Conservation (phyloP, 2,329 filamentous ascomycete species). For the Coniochaeta ligniaria region DNA sequence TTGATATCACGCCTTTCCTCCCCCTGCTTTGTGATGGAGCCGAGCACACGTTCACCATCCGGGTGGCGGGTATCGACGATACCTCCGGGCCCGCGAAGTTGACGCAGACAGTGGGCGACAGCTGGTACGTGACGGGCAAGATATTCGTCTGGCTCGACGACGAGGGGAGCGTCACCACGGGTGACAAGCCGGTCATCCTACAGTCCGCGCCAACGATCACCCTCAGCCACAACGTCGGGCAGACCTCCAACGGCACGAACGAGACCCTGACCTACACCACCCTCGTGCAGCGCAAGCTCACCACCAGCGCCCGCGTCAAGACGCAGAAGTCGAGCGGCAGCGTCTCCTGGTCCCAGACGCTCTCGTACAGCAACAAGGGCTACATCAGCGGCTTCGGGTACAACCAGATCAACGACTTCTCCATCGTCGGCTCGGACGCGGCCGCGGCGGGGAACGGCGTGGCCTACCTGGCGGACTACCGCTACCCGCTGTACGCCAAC, state of each 20-base stretch:
- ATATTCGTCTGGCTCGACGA: slow-evolving; percentile 69
- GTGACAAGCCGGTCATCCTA: slow-evolving; percentile 24
- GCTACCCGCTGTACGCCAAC: slow-evolving; percentile 55
- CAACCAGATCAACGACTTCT: slow-evolving; percentile 33
- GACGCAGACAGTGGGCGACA: slow-evolving; percentile 49
- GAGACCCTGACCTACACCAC: slow-evolving; percentile 53
- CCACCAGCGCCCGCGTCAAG: slow-evolving; percentile 42
- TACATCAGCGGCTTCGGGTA: slow-evolving; percentile 28
- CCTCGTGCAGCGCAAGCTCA: slow-evolving; percentile 45
- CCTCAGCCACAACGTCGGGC: slow-evolving; percentile 40
- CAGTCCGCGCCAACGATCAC: slow-evolving; percentile 34
- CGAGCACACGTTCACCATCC: slow-evolving; percentile 60
- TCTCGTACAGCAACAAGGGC: slow-evolving; percentile 47
- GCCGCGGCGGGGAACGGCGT: slow-evolving; percentile 1
- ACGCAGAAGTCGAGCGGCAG: slow-evolving; percentile 30
- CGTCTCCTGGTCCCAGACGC: slow-evolving; percentile 50
- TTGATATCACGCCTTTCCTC: slow-evolving; percentile 74
- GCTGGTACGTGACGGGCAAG: slow-evolving; percentile 74
- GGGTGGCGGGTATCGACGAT: slow-evolving; percentile 58
- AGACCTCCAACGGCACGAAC: slow-evolving; percentile 40
- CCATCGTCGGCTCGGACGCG: slow-evolving; percentile 20
- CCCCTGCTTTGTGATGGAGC: slow-evolving; percentile 59
- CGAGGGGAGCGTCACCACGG: slow-evolving; percentile 43
- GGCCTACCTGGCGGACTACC: slow-evolving; percentile 33
- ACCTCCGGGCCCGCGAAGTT: slow-evolving; percentile 36